phyloP scores from a whole-genome alignment of 2,329 filamentous ascomycete genomes.

The Elsinoe fawcettii region DNA sequence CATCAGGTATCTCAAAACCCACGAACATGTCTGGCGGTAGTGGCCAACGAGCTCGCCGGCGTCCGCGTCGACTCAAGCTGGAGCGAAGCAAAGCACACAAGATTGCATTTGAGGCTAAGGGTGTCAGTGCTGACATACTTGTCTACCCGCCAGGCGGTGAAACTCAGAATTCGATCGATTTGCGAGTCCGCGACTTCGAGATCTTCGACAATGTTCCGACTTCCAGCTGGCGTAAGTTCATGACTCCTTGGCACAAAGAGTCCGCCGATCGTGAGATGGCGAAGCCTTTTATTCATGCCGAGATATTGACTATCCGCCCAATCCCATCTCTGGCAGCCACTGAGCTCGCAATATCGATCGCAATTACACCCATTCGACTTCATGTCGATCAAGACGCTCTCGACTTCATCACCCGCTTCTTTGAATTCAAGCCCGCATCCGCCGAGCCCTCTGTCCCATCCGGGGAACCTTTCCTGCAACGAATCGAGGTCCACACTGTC shows the following conservation, averaged over 20 bases:
- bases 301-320: slow-evolving; percentile 81
- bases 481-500: slow-evolving; percentile 77
- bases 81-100: slow-evolving; percentile 85
- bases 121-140: slow-evolving; percentile 73
- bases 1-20: slow-evolving; percentile 55
- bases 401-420: slow-evolving; percentile 95
- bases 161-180: slow-evolving; percentile 78
- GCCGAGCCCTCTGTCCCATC: slow-evolving; percentile 34
- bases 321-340: slow-evolving; percentile 76
- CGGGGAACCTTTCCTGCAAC: slow-evolving; percentile 65
- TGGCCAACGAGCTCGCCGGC: slow-evolving; percentile 23
- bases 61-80: slow-evolving; percentile 52
- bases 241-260: slow-evolving; percentile 82
- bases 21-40: slow-evolving; percentile 35
- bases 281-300: slow-evolving; percentile 81
- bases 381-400: slow-evolving; percentile 97
- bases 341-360: slow-evolving; percentile 72
- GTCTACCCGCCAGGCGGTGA: slow-evolving; percentile 72
- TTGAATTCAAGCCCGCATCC: slow-evolving; percentile 86
- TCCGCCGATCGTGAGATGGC: slow-evolving; percentile 72
- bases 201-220: slow-evolving; percentile 91
- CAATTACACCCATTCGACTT: slow-evolving; percentile 73
- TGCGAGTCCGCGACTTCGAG: slow-evolving; percentile 74
- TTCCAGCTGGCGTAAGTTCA: slow-evolving; percentile 97
- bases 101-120: slow-evolving; percentile 86